phyloP scores from a whole-genome alignment of 495 filamentous ascomycete species.

The Rusavskia elegans region DNA sequence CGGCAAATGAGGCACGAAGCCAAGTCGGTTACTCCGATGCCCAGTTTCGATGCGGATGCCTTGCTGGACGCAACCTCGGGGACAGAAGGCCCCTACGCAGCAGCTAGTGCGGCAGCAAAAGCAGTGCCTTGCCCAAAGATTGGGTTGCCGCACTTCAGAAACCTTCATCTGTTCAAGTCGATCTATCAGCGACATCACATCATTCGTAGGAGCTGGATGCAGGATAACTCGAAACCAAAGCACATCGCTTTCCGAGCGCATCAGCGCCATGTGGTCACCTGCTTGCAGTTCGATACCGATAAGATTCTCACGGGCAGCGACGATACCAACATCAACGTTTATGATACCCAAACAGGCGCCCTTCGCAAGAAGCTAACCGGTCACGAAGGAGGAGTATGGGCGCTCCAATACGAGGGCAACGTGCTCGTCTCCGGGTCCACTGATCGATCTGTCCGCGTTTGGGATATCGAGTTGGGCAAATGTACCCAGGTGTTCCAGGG shows the following conservation, averaged over 20 bases:
- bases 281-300: conserved; percentile 91
- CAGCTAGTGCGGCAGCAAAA: conserved; percentile 62
- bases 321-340: conserved; percentile 95
- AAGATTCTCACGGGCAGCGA: conserved; percentile 97
- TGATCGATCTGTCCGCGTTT: conserved; percentile 87
- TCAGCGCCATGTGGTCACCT: conserved; percentile 91
- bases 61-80: conserved; percentile 12
- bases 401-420: conserved; percentile 90
- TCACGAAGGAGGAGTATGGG: conserved; percentile 97
- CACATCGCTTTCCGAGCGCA: conserved; percentile 95
- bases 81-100: conserved; percentile 69
- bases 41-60: conserved; percentile 2
- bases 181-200: conserved; percentile 84
- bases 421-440: conserved; percentile 92
- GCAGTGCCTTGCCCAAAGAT: conserved; percentile 71
- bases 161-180: conserved; percentile 88
- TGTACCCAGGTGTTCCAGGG: conserved; percentile 95
- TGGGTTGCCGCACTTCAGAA: conserved; percentile 61
- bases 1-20: conserved; percentile 14
- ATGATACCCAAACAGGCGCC: conserved; percentile 89
- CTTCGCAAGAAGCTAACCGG: conserved; percentile 69
- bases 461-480: conserved; percentile 84
- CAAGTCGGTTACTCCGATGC: conserved; percentile 1
- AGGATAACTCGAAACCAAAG: conserved; percentile 64
- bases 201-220: conserved; percentile 84